These are phyloP conservation scores for Saccharomycopsis schoenii DNA, from an alignment of 805 yeast genomes.

Conservation along the genomic window DNA sequence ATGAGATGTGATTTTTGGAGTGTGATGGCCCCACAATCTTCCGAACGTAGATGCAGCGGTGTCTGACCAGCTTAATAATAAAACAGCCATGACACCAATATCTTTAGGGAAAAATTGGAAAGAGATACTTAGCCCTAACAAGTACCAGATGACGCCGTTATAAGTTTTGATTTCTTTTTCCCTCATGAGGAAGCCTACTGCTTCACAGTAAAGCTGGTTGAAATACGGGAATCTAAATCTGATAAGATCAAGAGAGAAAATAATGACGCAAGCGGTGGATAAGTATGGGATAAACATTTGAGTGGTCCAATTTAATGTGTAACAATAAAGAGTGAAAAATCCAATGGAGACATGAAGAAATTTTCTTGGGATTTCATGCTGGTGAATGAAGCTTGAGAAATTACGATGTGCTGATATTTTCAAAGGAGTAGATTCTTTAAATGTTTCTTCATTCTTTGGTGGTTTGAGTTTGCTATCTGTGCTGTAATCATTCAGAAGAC, in stretches of 20 bases:
- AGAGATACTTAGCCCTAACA: slow-evolving; percentile 67
- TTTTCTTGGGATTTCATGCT: slow-evolving; percentile 87
- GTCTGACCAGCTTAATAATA: slow-evolving; percentile 91
- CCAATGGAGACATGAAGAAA: slow-evolving; percentile 85
- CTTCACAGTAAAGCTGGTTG: slow-evolving; percentile 55
- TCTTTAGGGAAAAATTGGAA: slow-evolving; percentile 70
- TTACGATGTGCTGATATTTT: slow-evolving; percentile 31
- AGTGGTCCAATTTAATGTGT: slow-evolving; percentile 49
- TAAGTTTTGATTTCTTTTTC: slow-evolving; percentile 61
- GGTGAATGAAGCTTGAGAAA: slow-evolving; percentile 47
- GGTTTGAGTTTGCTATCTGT: not conserved
- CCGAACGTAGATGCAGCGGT: slow-evolving; percentile 96
- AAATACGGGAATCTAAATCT: slow-evolving; percentile 54
- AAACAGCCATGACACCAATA: slow-evolving; percentile 62
- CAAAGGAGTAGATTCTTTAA: not conserved
- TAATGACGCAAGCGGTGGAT: slow-evolving; percentile 40
- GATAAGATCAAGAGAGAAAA: slow-evolving; percentile 55
- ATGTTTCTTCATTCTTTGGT: not conserved
- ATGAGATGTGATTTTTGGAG: slow-evolving; percentile 63
- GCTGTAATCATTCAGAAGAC: not conserved
- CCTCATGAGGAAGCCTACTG: slow-evolving; percentile 76
- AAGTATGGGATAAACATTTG: slow-evolving; percentile 53
- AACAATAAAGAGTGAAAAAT: slow-evolving; percentile 63
- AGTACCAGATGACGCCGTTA: slow-evolving; percentile 86
- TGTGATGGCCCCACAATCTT: slow-evolving; percentile 70